Conservation (phyloP, 306 rosid genomes). For the Quercus parvula region DNA sequence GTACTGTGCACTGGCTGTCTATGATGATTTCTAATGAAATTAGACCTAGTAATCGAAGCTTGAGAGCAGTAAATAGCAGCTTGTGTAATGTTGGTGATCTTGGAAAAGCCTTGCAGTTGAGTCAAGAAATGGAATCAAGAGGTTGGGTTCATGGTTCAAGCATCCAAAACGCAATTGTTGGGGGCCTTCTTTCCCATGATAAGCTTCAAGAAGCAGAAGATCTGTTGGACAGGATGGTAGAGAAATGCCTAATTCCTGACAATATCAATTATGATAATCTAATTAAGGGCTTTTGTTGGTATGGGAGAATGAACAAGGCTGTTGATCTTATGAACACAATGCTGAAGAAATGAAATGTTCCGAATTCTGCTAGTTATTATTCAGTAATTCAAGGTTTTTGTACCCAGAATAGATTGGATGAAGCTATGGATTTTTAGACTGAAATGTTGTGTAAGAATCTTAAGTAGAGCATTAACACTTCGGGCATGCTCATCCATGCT, state of each 20-base stretch:
- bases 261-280: conserved; percentile 62
- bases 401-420: conserved; percentile 38
- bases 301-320: conserved; percentile 58
- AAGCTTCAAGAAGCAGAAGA: conserved; percentile 62
- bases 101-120: no score
- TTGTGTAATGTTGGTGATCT: no score
- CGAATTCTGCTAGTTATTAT: conserved; percentile 64
- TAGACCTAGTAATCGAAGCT: conserved; percentile 59
- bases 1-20: conserved; percentile 46
- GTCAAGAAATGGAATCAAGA: no score
- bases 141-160: no score
- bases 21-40: conserved; percentile 63
- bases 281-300: conserved; percentile 54
- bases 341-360: conserved; percentile 65
- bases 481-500: conserved; percentile 45
- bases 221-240: conserved; percentile 57
- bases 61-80: no score
- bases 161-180: no score
- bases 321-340: conserved; percentile 60
- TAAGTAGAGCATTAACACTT: conserved; percentile 48
- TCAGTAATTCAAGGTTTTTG: conserved; percentile 52
- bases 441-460: conserved; percentile 63
- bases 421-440: conserved; percentile 55
- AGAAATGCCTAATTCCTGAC: conserved; percentile 57
- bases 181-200: conserved; percentile 49